Conservation (phyloP, 495 filamentous ascomycete genomes). For the Neurospora sp. region DNA sequence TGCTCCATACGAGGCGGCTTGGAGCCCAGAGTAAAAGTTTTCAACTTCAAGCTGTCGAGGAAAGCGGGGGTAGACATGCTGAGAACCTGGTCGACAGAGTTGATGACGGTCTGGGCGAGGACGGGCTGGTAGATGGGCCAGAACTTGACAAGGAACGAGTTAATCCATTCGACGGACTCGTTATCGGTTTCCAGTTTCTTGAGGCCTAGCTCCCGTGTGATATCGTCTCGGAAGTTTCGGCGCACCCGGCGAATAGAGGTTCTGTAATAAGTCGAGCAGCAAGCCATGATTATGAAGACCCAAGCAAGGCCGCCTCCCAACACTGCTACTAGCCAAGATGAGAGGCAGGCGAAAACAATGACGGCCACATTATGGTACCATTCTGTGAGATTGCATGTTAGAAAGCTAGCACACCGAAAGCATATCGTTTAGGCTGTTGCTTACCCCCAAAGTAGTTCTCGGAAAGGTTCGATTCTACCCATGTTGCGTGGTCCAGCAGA, state of each 20-base stretch:
- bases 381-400: conserved; percentile 42
- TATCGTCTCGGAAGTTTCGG: conserved; percentile 91
- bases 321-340: conserved; percentile 81
- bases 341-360: conserved; percentile 84
- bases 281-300: conserved; percentile 86
- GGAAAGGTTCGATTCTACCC: conserved; percentile 71
- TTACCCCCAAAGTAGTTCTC: conserved; percentile 88
- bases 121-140: conserved; percentile 98
- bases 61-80: conserved; percentile 86
- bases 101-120: conserved; percentile 82
- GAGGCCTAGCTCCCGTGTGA: conserved; percentile 87
- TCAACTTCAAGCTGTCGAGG: conserved; percentile 84
- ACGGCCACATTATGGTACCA: conserved; percentile 96
- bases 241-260: conserved; percentile 89
- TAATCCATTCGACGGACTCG: conserved; percentile 97
- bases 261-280: conserved; percentile 90
- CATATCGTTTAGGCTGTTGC: conserved; percentile 10
- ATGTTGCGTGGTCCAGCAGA: conserved; percentile 77
- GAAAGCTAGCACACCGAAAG: neutral
- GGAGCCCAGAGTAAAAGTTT: conserved; percentile 81
- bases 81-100: conserved; percentile 87
- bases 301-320: conserved; percentile 86
- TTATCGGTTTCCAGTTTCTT: conserved; percentile 81
- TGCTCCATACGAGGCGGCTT: conserved; percentile 95
- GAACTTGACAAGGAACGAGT: conserved; percentile 96